phyloP scores from a whole-genome alignment of 2,329 filamentous ascomycete species.

The Claviceps sp. region DNA sequence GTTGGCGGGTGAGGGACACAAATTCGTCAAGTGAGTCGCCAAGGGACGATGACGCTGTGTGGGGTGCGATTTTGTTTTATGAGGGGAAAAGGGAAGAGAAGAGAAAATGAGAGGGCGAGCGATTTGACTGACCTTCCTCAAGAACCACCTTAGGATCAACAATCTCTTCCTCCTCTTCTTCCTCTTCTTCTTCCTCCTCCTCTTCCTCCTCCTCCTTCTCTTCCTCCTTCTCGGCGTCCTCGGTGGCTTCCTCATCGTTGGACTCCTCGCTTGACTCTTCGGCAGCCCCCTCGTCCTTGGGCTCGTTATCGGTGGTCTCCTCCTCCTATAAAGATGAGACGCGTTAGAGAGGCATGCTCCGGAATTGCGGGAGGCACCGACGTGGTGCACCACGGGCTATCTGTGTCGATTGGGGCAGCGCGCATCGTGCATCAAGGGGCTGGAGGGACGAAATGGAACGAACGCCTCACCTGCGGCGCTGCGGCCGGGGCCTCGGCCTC shows the following conservation, averaged over 20 bases:
- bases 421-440: background rate
- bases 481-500: conserved; percentile 56
- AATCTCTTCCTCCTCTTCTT: conserved; percentile 73
- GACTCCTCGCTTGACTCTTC: conserved; percentile 13
- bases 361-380: background rate
- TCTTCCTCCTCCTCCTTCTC: conserved; percentile 41
- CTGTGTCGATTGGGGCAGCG: background rate
- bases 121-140: conserved; percentile 67
- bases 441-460: background rate
- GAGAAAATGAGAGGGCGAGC: background rate
- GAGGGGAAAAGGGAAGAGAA: background rate
- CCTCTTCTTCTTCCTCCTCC: conserved; percentile 54
- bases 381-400: background rate
- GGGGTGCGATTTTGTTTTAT: background rate
- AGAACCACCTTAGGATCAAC: conserved; percentile 79
- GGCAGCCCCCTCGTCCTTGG: conserved; percentile 28
- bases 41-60: background rate
- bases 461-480: conserved; percentile 42
- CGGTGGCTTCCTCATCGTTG: conserved; percentile 22
- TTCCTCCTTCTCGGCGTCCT: conserved; percentile 33
- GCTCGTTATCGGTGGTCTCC: conserved; percentile 34
- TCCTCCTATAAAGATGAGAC: conserved; percentile 18
- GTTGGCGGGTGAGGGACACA: background rate
- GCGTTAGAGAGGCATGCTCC: background rate
- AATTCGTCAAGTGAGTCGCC: conserved; percentile 1